phyloP scores from a whole-genome alignment of 2,329 filamentous ascomycete species.

The Macrophomina phaseolina region DNA sequence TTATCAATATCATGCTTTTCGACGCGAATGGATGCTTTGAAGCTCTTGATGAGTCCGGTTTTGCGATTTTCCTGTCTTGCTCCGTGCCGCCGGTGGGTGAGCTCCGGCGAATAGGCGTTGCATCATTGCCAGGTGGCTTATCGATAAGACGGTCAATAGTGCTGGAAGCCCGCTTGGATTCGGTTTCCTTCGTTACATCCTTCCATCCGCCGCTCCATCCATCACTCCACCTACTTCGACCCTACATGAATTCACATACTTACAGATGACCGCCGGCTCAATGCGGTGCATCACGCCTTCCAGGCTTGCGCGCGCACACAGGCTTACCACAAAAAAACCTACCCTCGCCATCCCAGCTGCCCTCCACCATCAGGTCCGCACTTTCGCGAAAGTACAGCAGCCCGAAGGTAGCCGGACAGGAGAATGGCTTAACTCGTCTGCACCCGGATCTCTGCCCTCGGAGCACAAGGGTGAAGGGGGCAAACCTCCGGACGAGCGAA shows the following conservation, averaged over 20 bases:
- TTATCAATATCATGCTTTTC: not conserved
- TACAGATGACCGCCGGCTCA: constrained; percentile 51
- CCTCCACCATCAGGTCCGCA: constrained; percentile 22
- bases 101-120: constrained; percentile 5
- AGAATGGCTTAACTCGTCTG: constrained; percentile 52
- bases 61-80: too few species aligned
- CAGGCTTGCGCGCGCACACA: constrained; percentile 33
- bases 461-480: constrained; percentile 45
- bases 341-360: constrained; percentile 29
- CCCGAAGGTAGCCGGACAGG: constrained; percentile 43
- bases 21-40: not conserved
- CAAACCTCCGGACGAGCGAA: constrained; percentile 63
- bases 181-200: constrained; percentile 4
- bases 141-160: not conserved
- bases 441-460: constrained; percentile 35
- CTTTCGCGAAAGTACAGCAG: constrained; percentile 40
- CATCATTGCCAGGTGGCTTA: constrained; percentile 7
- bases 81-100: not conserved
- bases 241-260: constrained; percentile 22
- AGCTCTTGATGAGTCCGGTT: not conserved
- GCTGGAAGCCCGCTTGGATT: not conserved
- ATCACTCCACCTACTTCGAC: constrained; percentile 6
- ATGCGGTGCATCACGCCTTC: constrained; percentile 53
- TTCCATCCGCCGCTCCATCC: constrained; percentile 2
- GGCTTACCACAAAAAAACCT: constrained; percentile 28